Evolutionary conservation across 768 basidiomycete genomes (phyloP).

Genomic region (Boletus rufocinnamomeus): DNA sequence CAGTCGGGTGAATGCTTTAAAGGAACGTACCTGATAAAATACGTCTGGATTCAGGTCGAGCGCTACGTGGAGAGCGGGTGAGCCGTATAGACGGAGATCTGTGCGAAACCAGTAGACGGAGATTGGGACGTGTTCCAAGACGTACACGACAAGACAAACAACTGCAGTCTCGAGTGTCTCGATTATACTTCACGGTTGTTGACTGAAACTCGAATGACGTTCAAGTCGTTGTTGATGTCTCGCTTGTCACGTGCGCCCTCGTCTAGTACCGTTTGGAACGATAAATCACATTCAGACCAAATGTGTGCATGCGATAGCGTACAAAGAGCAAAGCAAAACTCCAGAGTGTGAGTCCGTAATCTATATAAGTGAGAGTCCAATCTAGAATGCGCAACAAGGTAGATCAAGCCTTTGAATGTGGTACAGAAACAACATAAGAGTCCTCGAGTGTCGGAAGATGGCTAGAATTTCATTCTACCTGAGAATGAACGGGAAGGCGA

Average conservation of each 20-base stretch:
- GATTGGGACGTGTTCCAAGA: neutral
- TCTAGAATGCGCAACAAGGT: conserved; percentile 23
- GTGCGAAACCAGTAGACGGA: neutral
- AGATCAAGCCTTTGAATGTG: conserved; percentile 11
- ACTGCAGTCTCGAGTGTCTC: neutral
- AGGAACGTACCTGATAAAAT: conserved; percentile 12
- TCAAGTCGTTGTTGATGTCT: too few species aligned
- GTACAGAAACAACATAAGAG: conserved; percentile 3
- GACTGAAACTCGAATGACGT: neutral
- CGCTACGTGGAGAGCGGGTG: neutral
- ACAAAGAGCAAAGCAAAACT: conserved; percentile 24
- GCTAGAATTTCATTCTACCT: conserved; percentile 28
- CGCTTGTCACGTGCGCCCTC: conserved; percentile 16
- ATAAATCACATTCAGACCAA: conserved; percentile 22
- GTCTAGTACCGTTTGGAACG: neutral
- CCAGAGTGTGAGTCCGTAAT: conserved; percentile 31
- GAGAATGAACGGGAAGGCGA: conserved; percentile 27
- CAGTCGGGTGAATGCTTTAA: neutral
- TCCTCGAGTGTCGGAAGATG: neutral
- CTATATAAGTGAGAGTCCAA: conserved; percentile 31
- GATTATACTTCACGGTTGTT: too few species aligned
- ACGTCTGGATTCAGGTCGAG: conserved; percentile 2
- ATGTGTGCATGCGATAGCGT: conserved; percentile 22
- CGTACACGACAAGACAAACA: neutral
- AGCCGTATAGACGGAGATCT: conserved; percentile 20